A percentile compares a stretch with the other conserved stretches of the same genome.
These are phyloP conservation scores for Juglanconis oblonga DNA, from an alignment of 2,329 filamentous ascomycete species.

Conservation along the genomic window DNA sequence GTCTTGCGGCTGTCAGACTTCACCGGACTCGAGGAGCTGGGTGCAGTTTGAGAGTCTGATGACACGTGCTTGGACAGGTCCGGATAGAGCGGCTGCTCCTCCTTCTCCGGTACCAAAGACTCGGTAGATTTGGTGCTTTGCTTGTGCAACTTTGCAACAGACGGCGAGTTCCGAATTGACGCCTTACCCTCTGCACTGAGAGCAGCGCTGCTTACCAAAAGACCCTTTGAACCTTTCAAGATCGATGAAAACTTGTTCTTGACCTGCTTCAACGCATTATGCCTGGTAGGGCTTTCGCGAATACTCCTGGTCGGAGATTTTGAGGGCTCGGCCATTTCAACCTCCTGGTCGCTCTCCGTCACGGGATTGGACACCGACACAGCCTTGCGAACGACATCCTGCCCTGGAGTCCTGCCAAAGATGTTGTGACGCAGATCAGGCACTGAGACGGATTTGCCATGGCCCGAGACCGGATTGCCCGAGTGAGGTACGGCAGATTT, in stretches of 20 bases:
- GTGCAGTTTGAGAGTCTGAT: slow-evolving; percentile 26
- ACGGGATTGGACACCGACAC: slow-evolving; percentile 58
- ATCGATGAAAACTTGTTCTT: slow-evolving; percentile 92
- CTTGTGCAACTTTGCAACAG: slow-evolving; percentile 43
- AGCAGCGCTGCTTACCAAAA: slow-evolving; percentile 74
- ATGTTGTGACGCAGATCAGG: slow-evolving; percentile 43
- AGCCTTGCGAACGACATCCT: slow-evolving; percentile 52
- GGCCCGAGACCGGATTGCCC: slow-evolving; percentile 35
- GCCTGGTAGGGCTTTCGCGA: slow-evolving; percentile 62
- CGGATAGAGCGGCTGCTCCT: slow-evolving; percentile 40
- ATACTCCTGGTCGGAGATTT: slow-evolving; percentile 57
- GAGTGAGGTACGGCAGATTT: slow-evolving; percentile 19
- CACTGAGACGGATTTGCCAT: slow-evolving; percentile 64
- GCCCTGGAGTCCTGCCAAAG: slow-evolving; percentile 18
- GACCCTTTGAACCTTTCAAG: slow-evolving; percentile 79
- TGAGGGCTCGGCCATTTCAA: slow-evolving; percentile 38
- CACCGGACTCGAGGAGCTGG: slow-evolving; percentile 40
- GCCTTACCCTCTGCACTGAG: slow-evolving; percentile 62
- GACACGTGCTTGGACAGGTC: slow-evolving; percentile 40
- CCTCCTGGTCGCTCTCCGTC: slow-evolving; percentile 38
- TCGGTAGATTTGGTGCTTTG: slow-evolving; percentile 47
- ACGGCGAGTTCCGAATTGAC: slow-evolving; percentile 51
- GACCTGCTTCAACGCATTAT: slow-evolving; percentile 67
- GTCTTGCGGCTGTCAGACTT: slow-evolving; percentile 47
- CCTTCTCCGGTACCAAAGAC: slow-evolving; percentile 33